Evolutionary conservation across 2,329 filamentous ascomycete species (phyloP), one percentile per base, ranked within the genome.

Genomic region (Xylaria sp.): DNA sequence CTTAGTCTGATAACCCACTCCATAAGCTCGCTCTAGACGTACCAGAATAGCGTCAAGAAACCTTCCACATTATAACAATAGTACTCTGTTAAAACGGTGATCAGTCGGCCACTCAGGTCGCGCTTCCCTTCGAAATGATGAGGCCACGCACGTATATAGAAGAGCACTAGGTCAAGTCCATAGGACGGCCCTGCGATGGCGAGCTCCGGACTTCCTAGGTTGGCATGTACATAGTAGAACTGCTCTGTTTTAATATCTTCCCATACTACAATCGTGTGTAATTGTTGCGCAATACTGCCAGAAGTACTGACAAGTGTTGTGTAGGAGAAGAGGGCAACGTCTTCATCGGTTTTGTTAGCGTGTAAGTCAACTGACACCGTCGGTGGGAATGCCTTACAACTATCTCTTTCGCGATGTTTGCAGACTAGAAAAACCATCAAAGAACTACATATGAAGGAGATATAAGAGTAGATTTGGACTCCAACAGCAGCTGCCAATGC

Each of bases 61-160:
- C 82, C 77, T 73, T 85, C 82, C n/a, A 83, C 82, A 74, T 84
- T 85, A 72, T 86, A 86, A 36, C 79, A 80, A 67, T 85, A 85
- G 59, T 82, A 85, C 72, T 86, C 84, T 86, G 0, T 5, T 17
- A 0, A 44, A 68, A 60, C 15, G 3, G 17, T 36, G 4, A 51
- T 51, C 11, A 31, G 65, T 20, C 10, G 28, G 64, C 68, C 75
- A 51, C 74, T 26, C 13, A 6, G 15, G n/a, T 42, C 9, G 1
- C 6, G 13, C 6, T 23, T n/a, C 10, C 2, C 0, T 3, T 0
- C 13, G 2, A 46, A 13, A 20, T 0, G 26, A 38, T 9, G 7
- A 1, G 44, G 31, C 31, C 23, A 77, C 83, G 59, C 75, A 85
- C 84, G 84, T 67, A 86, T 84, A 65, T 83, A 85, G 70, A 82